A percentile compares a stretch with the other conserved stretches of the same genome.
Conservation (phyloP, 208 protist genomes). For the Plasmodiophora brassicae region DNA sequence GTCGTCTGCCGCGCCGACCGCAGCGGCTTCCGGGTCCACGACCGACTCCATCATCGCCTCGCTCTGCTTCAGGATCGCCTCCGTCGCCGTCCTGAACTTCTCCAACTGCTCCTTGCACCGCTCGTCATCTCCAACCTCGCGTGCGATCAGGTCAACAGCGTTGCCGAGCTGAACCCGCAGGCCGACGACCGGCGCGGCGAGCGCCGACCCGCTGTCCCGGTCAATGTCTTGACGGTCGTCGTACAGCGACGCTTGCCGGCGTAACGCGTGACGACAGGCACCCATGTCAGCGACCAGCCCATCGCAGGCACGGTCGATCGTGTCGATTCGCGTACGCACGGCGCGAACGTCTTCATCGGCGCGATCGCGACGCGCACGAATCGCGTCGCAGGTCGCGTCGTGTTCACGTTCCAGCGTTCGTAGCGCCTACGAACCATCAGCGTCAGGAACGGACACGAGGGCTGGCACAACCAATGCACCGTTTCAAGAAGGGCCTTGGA, state of each 20-base stretch:
- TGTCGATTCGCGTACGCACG: too few species aligned
- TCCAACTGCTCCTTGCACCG: not conserved
- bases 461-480: not conserved
- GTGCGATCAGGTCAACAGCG: not conserved
- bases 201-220: not conserved
- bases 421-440: not conserved
- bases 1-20: not conserved
- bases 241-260: not conserved
- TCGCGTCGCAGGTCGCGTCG: not conserved
- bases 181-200: not conserved
- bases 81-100: not conserved
- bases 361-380: too few species aligned
- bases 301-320: not conserved
- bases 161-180: not conserved
- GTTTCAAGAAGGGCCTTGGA: not conserved
- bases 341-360: too few species aligned
- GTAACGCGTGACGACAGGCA: not conserved
- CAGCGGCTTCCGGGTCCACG: not conserved
- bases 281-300: not conserved
- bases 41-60: not conserved
- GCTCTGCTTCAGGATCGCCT: not conserved
- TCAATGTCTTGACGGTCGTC: not conserved
- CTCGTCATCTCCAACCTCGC: not conserved
- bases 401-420: not conserved
- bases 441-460: not conserved